Conservation (phyloP, 768 basidiomycete species). For the Rhodotorula diobovata region DNA sequence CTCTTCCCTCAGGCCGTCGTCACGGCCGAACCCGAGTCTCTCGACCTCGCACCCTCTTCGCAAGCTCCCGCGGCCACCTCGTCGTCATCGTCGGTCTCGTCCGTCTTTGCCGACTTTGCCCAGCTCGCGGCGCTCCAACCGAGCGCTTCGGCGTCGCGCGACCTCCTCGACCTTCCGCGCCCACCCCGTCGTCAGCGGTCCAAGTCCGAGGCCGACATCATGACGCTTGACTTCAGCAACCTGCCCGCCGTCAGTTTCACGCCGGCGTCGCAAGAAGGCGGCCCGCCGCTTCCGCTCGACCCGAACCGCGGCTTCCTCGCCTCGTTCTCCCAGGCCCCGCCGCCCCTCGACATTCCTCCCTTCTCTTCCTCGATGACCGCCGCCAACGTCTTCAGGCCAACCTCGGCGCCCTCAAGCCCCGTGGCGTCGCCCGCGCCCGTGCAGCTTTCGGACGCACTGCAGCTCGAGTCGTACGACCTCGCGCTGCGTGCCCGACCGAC, state of each 20-base stretch:
- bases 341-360: no score
- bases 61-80: not conserved
- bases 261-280: not conserved
- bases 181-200: conserved; percentile 17
- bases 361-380: not conserved
- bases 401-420: not conserved
- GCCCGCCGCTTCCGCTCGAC: not conserved
- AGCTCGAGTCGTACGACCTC: conserved; percentile 8
- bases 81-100: not conserved
- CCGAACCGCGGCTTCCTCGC: not conserved
- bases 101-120: conserved; percentile 4
- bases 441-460: not conserved
- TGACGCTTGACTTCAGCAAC: conserved; percentile 12
- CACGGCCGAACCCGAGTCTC: conserved; percentile 24
- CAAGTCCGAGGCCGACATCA: conserved; percentile 27
- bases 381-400: not conserved
- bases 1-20: conserved; percentile 22
- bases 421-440: not conserved
- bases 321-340: not conserved
- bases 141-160: not conserved
- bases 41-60: not conserved
- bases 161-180: conserved; percentile 1
- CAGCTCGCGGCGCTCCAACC: not conserved
- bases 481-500: not conserved
- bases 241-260: not conserved